Percentiles rank a stretch among this genome's conserved stretches.
These are phyloP conservation scores for Nematocida sp. DNA, from an alignment of 371 early-diverging fungal genomes.

Conservation along the genomic window DNA sequence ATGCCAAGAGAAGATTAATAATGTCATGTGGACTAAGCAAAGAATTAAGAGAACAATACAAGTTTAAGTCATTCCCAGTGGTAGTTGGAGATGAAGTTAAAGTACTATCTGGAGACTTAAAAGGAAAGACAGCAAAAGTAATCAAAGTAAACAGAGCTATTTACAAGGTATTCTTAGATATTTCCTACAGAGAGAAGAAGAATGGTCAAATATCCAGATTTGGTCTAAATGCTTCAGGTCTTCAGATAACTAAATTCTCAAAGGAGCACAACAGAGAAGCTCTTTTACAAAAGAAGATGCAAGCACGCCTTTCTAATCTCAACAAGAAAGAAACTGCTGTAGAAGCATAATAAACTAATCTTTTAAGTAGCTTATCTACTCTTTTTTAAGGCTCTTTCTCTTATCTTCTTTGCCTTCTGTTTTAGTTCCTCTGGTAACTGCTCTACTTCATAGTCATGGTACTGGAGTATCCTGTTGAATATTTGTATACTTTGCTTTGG, in stretches of 20 bases:
- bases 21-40: slow-evolving; percentile 60
- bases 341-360: neutral
- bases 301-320: neutral
- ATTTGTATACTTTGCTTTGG: slow-evolving; percentile 61
- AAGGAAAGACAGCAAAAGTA: slow-evolving; percentile 60
- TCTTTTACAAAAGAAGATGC: slow-evolving; percentile 55
- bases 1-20: slow-evolving; percentile 53
- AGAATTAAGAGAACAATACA: slow-evolving; percentile 58
- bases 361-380: neutral
- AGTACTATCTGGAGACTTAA: slow-evolving; percentile 57
- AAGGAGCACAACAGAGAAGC: slow-evolving; percentile 58
- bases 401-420: slow-evolving; percentile 55
- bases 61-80: slow-evolving; percentile 59
- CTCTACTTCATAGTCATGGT: slow-evolving; percentile 59
- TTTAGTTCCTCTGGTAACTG: slow-evolving; percentile 52
- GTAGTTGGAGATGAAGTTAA: slow-evolving; percentile 59
- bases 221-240: slow-evolving; percentile 61
- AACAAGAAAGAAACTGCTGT: slow-evolving; percentile 24
- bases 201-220: slow-evolving; percentile 54
- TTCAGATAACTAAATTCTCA: slow-evolving; percentile 57
- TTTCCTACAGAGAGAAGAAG: slow-evolving; percentile 53
- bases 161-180: slow-evolving; percentile 60
- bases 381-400: slow-evolving; percentile 46
- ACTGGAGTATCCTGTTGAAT: slow-evolving; percentile 57
- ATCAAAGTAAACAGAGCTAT: slow-evolving; percentile 52